Evolutionary conservation across 1,284 basidiomycete species (phyloP).

Genomic region (Cutaneotrichosporon cavernicola): DNA sequence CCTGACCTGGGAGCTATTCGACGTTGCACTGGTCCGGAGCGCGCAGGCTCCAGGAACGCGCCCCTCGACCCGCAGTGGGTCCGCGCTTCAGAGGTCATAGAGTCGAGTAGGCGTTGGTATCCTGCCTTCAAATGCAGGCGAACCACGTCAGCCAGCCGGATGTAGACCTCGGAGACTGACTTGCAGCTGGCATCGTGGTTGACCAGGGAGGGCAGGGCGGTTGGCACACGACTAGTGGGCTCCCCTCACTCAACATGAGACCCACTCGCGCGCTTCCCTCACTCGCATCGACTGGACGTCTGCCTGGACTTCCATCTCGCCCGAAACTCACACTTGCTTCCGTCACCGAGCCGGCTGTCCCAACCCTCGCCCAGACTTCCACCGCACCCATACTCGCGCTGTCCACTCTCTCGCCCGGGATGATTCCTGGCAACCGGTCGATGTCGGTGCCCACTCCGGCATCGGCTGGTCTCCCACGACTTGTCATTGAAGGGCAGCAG

Average conservation of each 20-base stretch:
- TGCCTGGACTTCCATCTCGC: conserved; percentile 31
- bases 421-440: not conserved
- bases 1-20: not conserved
- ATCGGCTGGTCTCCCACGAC: conserved; percentile 26
- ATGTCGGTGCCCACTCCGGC: not conserved
- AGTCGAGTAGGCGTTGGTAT: not conserved
- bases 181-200: conserved; percentile 46
- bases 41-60: not conserved
- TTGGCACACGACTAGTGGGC: conserved; percentile 40
- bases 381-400: not conserved
- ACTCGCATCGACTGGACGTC: conserved; percentile 20
- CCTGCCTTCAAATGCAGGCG: not conserved
- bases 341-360: not conserved
- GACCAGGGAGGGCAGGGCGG: conserved; percentile 48
- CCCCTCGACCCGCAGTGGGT: not conserved
- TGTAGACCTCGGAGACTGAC: conserved; percentile 6
- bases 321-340: conserved; percentile 32
- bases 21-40: not conserved
- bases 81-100: not conserved
- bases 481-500: conserved; percentile 15
- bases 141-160: not conserved
- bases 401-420: not conserved
- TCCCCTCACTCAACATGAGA: conserved; percentile 18
- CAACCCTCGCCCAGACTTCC: conserved; percentile 1
- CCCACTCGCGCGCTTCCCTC: conserved; percentile 10